Evolutionary conservation across 441 rosid species (phyloP), one percentile per base, ranked within the genome.

Genomic region (Erodium moschatum): DNA sequence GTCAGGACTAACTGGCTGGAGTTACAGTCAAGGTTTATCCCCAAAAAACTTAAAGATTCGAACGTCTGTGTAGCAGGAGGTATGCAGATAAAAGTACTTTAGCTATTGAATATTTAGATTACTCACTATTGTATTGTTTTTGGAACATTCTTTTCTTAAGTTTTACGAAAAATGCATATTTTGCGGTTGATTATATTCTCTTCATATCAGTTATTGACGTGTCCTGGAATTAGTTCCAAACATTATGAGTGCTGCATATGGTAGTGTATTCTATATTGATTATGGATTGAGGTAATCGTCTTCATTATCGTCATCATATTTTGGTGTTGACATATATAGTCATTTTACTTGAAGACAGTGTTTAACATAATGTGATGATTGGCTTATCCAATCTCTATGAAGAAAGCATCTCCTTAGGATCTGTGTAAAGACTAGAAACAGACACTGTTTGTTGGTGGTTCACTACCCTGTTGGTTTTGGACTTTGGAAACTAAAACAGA

Each of bases 41-140:
- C 91, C 5, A 90, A 78, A 76, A 81, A 78, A 35, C 79, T 80
- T 73, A 83, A 75, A 82, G 92, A 89, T 76, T 82, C 96, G 74
- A 92, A 88, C 76, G 77, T 95, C 77, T 95, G 99, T 84, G 90
- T 92, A 74, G 91, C 89, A 78, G 99, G 99, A 89, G 99, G 99
- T 95, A 89, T 80, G 96, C 74, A 83, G 80, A 81, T 83, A 80
- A 79, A 81, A 62, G 66, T 78, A 64, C 73, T 78, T 65, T 67
- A 46, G 29, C 64, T 70, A 42, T 73, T 76, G 21, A 40, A 54
- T 73, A 15, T 64, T 65, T 74, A 27, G 42, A 46, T 20, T 18
- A 69, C 5, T 27, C 27, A 2, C 21, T 65, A 35, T 21, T 33
- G 6, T 42, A 50, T 8, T 64, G 16, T 10, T 48, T 18, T 33